Percentiles rank a stretch among this genome's conserved stretches.
Evolutionary conservation across 148 eudicot species (phyloP).

Genomic region (Rheum nobile): DNA sequence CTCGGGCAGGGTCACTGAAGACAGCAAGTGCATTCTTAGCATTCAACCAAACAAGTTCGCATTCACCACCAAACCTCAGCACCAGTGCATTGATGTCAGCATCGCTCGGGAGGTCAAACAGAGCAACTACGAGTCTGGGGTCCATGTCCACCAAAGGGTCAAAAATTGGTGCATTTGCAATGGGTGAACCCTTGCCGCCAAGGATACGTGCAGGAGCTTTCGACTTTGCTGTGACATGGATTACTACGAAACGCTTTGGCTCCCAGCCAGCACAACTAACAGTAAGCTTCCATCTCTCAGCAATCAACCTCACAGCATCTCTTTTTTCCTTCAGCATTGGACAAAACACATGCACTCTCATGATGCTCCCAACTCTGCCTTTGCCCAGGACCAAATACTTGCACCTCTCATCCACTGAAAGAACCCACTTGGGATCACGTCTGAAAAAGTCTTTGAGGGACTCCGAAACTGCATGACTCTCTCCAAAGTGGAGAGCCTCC

Average conservation of each 20-base stretch:
- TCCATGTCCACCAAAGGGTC: conserved; percentile 81
- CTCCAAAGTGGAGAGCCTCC: conserved; percentile 75
- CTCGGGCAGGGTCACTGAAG: conserved; percentile 81
- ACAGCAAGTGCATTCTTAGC: conserved; percentile 91
- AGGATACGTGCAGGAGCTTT: conserved; percentile 72
- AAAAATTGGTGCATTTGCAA: conserved; percentile 32
- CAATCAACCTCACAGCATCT: conserved; percentile 79
- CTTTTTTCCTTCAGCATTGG: conserved; percentile 78
- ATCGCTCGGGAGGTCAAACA: conserved; percentile 76
- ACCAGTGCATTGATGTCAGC: conserved; percentile 85
- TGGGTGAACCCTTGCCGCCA: conserved; percentile 43
- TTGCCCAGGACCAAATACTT: conserved; percentile 73
- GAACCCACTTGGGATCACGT: conserved; percentile 86
- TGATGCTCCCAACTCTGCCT: conserved; percentile 31
- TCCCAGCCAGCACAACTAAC: conserved; percentile 86
- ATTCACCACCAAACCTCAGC: conserved; percentile 91
- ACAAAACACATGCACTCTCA: conserved; percentile 82
- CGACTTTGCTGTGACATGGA: conserved; percentile 68
- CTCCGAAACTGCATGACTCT: conserved; percentile 51
- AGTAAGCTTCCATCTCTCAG: conserved; percentile 89
- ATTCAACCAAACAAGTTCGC: conserved; percentile 95
- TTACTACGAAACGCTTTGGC: conserved; percentile 72
- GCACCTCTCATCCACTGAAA: conserved; percentile 84
- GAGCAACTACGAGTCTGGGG: conserved; percentile 78
- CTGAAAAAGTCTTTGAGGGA: conserved; percentile 47